These are phyloP conservation scores for Citrus australasica DNA, from an alignment of 345 rosid species.

Conservation along the genomic window DNA sequence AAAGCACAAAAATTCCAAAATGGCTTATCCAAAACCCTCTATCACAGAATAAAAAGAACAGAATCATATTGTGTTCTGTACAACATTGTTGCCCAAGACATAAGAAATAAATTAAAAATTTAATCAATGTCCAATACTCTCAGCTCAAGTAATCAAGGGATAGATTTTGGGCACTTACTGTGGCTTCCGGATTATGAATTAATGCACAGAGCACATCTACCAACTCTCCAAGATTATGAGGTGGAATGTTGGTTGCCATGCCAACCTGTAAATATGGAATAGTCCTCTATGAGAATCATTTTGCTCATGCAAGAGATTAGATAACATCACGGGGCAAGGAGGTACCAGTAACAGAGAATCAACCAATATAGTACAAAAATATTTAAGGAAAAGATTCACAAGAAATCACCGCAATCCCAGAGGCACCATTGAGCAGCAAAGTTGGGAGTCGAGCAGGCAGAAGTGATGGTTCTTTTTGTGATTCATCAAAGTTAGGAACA, in stretches of 20 bases:
- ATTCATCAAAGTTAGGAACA: conserved; percentile 87
- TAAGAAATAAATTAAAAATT: neutral
- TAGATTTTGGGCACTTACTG: conserved; percentile 38
- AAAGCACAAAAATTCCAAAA: too few species aligned
- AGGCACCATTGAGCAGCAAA: conserved; percentile 82
- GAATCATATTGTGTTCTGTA: neutral
- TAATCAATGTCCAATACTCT: conserved; percentile 15
- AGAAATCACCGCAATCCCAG: conserved; percentile 86
- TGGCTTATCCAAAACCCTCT: too few species aligned
- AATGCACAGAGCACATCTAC: conserved; percentile 92
- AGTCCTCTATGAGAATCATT: neutral
- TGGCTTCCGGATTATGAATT: conserved; percentile 88
- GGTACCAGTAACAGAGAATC: neutral
- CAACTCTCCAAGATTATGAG: conserved; percentile 95
- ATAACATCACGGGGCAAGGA: neutral
- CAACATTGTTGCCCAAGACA: neutral
- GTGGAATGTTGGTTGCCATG: conserved; percentile 98
- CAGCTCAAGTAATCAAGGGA: neutral
- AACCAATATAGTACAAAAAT: conserved; percentile 8
- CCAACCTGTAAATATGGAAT: conserved; percentile 62
- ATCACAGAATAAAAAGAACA: neutral
- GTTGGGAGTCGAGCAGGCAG: conserved; percentile 94
- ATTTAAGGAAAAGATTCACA: conserved; percentile 2
- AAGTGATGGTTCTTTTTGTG: conserved; percentile 88
- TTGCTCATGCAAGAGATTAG: neutral